Evolutionary conservation across 768 basidiomycete genomes (phyloP).

Genomic region (Mycena venus): DNA sequence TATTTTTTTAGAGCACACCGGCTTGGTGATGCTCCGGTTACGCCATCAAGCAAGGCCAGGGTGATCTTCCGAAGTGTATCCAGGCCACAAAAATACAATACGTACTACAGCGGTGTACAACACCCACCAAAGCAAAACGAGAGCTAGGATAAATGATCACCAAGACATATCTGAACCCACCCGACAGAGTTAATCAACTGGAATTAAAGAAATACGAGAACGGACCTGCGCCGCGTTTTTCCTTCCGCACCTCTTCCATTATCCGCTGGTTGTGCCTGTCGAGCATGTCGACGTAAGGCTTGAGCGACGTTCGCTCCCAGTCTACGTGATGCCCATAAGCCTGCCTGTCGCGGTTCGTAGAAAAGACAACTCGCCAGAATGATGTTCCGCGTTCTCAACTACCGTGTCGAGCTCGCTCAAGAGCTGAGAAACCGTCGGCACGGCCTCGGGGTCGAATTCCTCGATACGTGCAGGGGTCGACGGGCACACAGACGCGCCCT

Average conservation of each 20-base stretch:
- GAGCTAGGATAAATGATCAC: conserved; percentile 35
- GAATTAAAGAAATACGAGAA: not conserved
- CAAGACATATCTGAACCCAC: conserved; percentile 53
- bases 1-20: not conserved
- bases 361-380: conserved; percentile 56
- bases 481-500: conserved; percentile 94
- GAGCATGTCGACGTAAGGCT: conserved; percentile 90
- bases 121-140: not conserved
- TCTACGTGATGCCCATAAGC: conserved; percentile 51
- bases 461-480: conserved; percentile 83
- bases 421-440: conserved; percentile 91
- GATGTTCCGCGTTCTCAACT: conserved; percentile 56
- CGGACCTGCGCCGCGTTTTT: conserved; percentile 54
- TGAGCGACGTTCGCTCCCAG: conserved; percentile 90
- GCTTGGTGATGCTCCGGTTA: not conserved
- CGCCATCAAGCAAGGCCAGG: not conserved
- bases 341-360: not conserved
- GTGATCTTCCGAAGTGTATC: not conserved
- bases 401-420: conserved; percentile 79
- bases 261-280: conserved; percentile 76
- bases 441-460: conserved; percentile 84
- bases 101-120: not conserved
- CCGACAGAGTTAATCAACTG: too few relatives aligned
- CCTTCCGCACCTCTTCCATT: conserved; percentile 68
- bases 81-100: conserved; percentile 17